phyloP scores from a whole-genome alignment of 495 filamentous ascomycete species.

The Thermochaetoides thermophila region DNA sequence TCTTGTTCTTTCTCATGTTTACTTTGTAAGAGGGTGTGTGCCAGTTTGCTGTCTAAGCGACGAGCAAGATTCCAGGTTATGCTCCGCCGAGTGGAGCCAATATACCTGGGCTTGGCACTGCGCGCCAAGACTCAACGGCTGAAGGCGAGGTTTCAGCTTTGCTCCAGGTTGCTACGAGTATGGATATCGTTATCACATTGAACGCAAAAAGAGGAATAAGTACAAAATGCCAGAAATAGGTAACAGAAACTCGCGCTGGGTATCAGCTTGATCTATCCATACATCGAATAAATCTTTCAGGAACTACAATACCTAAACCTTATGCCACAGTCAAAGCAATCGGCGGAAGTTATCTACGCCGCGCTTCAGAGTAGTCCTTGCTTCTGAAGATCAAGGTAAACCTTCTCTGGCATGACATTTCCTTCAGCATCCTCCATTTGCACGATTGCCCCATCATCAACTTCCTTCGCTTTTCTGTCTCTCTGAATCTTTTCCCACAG shows the following conservation, averaged over 20 bases:
- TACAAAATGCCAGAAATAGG: not conserved
- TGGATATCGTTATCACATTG: too few species aligned
- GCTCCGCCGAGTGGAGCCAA: too few species aligned
- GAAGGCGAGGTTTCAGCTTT: too few species aligned
- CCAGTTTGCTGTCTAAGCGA: too few species aligned
- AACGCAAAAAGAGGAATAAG: not conserved
- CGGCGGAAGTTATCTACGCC: not conserved
- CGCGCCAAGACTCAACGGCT: too few species aligned
- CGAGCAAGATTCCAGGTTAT: too few species aligned
- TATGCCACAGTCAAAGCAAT: too few species aligned
- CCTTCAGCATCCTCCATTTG: constrained; percentile 98
- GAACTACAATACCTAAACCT: not conserved
- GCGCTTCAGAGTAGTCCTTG: constrained; percentile 45
- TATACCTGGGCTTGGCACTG: too few species aligned
- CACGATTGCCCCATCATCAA: constrained; percentile 64
- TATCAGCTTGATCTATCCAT: constrained; percentile 9
- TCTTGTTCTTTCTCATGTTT: too few species aligned
- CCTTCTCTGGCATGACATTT: constrained; percentile 97
- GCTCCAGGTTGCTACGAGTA: too few species aligned
- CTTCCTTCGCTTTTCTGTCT: constrained; percentile 66
- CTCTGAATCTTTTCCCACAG: constrained; percentile 89
- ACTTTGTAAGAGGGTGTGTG: too few species aligned
- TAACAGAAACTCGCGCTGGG: constrained; percentile 7
- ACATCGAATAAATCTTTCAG: not conserved
- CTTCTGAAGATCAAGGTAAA: constrained; percentile 75